phyloP scores from a whole-genome alignment of 1,139 yeast species.

The Hansenula sp. region DNA sequence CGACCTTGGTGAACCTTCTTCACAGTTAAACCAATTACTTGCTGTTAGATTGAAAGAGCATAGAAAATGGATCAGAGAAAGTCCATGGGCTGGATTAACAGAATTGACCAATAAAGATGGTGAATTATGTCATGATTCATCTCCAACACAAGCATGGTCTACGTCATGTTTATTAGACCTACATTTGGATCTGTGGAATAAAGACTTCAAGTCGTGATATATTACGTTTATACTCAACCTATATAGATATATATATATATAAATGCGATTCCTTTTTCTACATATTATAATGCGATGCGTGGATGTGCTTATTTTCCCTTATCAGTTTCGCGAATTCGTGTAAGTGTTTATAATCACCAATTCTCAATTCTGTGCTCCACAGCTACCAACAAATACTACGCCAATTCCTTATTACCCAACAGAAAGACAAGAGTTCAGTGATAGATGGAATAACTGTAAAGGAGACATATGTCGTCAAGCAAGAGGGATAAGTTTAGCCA shows the following conservation, averaged over 20 bases:
- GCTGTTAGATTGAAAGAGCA: slow-evolving; percentile 60
- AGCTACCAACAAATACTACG: too few species aligned
- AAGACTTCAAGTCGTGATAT: not conserved
- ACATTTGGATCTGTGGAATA: slow-evolving; percentile 53
- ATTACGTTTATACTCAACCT: not conserved
- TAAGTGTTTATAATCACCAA: too few species aligned
- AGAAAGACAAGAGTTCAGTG: too few species aligned
- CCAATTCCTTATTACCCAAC: too few species aligned
- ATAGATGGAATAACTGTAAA: not conserved
- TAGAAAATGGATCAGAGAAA: slow-evolving; percentile 61
- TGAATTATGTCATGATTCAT: slow-evolving; percentile 71
- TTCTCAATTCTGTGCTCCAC: too few species aligned
- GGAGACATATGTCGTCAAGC: slow-evolving; percentile 10
- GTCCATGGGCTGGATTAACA: slow-evolving; percentile 91
- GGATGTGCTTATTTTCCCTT: too few species aligned
- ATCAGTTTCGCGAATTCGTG: too few species aligned
- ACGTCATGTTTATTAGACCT: slow-evolving; percentile 79
- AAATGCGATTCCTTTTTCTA: too few species aligned
- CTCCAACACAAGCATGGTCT: slow-evolving; percentile 98
- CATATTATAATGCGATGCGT: too few species aligned
- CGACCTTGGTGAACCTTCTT: slow-evolving; percentile 31
- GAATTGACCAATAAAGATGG: slow-evolving; percentile 92
- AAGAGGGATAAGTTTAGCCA: slow-evolving; percentile 30
- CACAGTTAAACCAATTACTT: slow-evolving; percentile 39
- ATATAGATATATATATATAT: not conserved